Percentiles rank a stretch among this genome's conserved stretches.
phyloP scores from a whole-genome alignment of 2,329 filamentous ascomycete genomes.

The Hymenotorrendiella dingleyae region DNA sequence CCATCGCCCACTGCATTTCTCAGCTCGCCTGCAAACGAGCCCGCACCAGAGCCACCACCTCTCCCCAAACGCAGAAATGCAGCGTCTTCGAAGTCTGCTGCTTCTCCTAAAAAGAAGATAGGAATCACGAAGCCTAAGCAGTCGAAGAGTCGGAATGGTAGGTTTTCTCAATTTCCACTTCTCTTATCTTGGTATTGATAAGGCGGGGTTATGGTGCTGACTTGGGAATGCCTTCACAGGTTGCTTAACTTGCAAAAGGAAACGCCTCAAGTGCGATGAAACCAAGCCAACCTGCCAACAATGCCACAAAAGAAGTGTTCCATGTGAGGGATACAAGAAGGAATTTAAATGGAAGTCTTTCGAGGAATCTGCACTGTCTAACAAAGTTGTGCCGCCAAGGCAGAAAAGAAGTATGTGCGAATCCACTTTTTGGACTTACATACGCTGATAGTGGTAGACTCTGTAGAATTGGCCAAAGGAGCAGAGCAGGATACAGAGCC shows the following conservation, averaged over 20 bases:
- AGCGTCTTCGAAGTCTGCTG: slow-evolving; percentile 15
- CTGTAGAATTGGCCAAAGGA: slow-evolving; percentile 17
- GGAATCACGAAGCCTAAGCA: slow-evolving; percentile 58
- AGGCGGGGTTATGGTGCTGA: slow-evolving; percentile 10
- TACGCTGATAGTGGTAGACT: slow-evolving; percentile 21
- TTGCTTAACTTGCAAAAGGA: slow-evolving; percentile 68
- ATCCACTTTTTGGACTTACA: neutral
- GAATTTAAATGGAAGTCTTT: slow-evolving; percentile 72
- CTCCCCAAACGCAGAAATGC: slow-evolving; percentile 25
- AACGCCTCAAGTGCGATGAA: slow-evolving; percentile 69
- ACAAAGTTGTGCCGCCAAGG: slow-evolving; percentile 31
- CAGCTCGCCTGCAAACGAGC: slow-evolving; percentile 31
- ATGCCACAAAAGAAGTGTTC: slow-evolving; percentile 58
- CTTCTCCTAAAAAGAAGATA: slow-evolving; percentile 26
- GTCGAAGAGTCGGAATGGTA: slow-evolving; percentile 72
- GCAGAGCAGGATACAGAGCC: slow-evolving; percentile 16
- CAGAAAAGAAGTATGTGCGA: slow-evolving; percentile 21
- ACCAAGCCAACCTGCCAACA: slow-evolving; percentile 62
- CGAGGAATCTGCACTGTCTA: slow-evolving; percentile 52
- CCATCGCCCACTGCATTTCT: slow-evolving; percentile 53
- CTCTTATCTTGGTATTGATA: slow-evolving; percentile 25
- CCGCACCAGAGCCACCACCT: slow-evolving; percentile 26
- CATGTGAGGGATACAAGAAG: slow-evolving; percentile 67
- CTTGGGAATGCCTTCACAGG: slow-evolving; percentile 39
- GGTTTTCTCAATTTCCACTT: slow-evolving; percentile 25